A percentile compares a stretch with the other conserved stretches of the same genome.
phyloP scores from a whole-genome alignment of 2,329 filamentous ascomycete genomes.

The Lecanicillium sp. region DNA sequence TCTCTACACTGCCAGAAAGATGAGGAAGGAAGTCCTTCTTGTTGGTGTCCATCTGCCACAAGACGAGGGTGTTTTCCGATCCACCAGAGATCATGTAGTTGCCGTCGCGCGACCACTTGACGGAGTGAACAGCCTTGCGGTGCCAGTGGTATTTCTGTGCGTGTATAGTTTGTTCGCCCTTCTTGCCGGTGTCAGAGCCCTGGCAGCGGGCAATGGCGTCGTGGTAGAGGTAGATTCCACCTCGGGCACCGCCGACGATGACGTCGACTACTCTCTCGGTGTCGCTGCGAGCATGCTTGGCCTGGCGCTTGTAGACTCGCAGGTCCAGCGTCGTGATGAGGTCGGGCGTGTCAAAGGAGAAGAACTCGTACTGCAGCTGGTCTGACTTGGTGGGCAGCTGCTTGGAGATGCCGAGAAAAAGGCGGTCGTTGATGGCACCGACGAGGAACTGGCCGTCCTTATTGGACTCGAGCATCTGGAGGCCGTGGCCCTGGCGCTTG shows the following conservation, averaged over 20 bases:
- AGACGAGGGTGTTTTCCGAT: slow-evolving; percentile 77
- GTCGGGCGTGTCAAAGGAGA: slow-evolving; percentile 54
- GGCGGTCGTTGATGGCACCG: slow-evolving; percentile 31
- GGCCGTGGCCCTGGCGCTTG: slow-evolving; percentile 29
- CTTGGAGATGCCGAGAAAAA: slow-evolving; percentile 30
- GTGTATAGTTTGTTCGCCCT: slow-evolving; percentile 43
- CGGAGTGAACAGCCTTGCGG: slow-evolving; percentile 69
- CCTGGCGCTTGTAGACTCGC: slow-evolving; percentile 32
- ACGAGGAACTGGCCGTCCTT: slow-evolving; percentile 52
- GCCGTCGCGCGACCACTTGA: slow-evolving; percentile 94
- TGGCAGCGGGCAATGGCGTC: slow-evolving; percentile 60
- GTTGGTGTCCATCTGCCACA: slow-evolving; percentile 90
- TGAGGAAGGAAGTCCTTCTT: slow-evolving; percentile 83
- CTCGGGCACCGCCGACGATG: slow-evolving; percentile 68
- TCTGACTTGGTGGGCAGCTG: slow-evolving; percentile 20
- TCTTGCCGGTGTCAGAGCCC: slow-evolving; percentile 31
- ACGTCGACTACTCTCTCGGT: slow-evolving; percentile 55
- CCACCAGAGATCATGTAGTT: slow-evolving; percentile 95
- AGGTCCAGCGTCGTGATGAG: slow-evolving; percentile 63
- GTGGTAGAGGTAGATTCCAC: slow-evolving; percentile 75
- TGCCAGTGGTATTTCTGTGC: slow-evolving; percentile 85
- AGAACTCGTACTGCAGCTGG: slow-evolving; percentile 46
- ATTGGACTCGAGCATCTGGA: slow-evolving; percentile 41
- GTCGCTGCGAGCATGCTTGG: slow-evolving; percentile 21
- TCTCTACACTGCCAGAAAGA: slow-evolving; percentile 77